phyloP scores from a whole-genome alignment of 1,284 basidiomycete genomes.

The Melampsora larici-populina region DNA sequence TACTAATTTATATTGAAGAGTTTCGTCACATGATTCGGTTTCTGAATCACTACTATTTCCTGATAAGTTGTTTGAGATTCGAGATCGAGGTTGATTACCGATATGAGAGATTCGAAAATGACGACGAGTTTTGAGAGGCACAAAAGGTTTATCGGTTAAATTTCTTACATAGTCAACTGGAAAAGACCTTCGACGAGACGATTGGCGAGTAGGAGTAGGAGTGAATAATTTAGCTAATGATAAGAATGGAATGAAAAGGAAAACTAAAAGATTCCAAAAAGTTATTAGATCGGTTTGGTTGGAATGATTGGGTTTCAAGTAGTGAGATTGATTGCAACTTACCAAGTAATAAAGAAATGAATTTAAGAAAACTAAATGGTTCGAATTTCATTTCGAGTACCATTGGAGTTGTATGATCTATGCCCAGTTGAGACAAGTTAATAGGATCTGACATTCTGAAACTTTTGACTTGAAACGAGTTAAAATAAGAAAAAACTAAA shows the following conservation, averaged over 20 bases:
- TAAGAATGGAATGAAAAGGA: slow-evolving; percentile 27
- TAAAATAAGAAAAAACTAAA: too few species aligned
- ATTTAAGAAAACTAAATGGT: slow-evolving; percentile 19
- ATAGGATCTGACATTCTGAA: too few species aligned
- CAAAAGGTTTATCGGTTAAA: slow-evolving; percentile 9
- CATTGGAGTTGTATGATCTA: background rate
- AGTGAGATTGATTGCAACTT: background rate
- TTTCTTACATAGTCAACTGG: too few species aligned
- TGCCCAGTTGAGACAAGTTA: too few species aligned
- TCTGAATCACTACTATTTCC: slow-evolving; percentile 26
- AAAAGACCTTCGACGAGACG: background rate
- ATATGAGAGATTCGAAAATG: slow-evolving; percentile 39
- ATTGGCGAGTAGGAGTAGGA: background rate
- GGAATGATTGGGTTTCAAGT: too few species aligned
- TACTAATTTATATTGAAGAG: slow-evolving; percentile 4
- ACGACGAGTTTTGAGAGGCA: slow-evolving; percentile 25
- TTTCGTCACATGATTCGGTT: background rate
- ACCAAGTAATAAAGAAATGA: slow-evolving; percentile 16
- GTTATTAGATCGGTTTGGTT: too few species aligned
- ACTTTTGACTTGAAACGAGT: too few species aligned
- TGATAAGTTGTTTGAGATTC: background rate
- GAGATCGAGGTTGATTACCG: background rate
- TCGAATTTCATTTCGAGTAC: slow-evolving; percentile 17
- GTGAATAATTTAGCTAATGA: background rate
- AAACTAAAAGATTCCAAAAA: too few species aligned